A percentile compares a stretch with the other conserved stretches of the same genome.
Evolutionary conservation across 116 monocot species (phyloP).

Genomic region (Thalassia testudinum): DNA sequence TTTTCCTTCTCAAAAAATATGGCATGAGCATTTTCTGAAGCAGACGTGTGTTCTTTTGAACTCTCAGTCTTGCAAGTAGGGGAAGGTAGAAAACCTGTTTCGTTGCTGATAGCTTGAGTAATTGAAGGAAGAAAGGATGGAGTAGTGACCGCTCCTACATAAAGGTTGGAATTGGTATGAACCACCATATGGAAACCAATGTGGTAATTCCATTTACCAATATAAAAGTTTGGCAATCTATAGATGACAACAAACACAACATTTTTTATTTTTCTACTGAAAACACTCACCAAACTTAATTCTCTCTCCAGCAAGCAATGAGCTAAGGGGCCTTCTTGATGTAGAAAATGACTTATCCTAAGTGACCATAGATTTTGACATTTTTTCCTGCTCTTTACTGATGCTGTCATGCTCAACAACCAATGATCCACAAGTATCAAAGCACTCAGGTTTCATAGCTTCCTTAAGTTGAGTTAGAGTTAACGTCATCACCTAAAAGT

Average conservation of each 20-base stretch:
- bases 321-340: conserved; percentile 16
- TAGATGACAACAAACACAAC: background rate
- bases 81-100: conserved; percentile 13
- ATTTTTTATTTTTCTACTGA: background rate
- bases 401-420: background rate
- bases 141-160: conserved; percentile 21
- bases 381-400: conserved; percentile 11
- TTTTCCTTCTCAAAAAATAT: conserved; percentile 16
- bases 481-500: conserved; percentile 22
- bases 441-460: conserved; percentile 19
- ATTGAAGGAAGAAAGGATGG: conserved; percentile 16
- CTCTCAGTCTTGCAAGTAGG: conserved; percentile 5
- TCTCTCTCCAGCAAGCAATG: conserved; percentile 26
- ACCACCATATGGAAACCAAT: background rate
- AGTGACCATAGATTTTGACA: background rate
- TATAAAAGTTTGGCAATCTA: conserved; percentile 2
- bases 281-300: conserved; percentile 26
- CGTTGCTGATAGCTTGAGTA: conserved; percentile 11
- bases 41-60: conserved; percentile 3
- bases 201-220: background rate
- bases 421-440: conserved; percentile 11
- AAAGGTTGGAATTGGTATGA: background rate
- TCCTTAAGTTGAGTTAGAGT: conserved; percentile 31
- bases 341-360: conserved; percentile 12
- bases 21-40: background rate